Base-by-base conservation (phyloP, 805 yeast genomes). In the Lachancea sp. region DNA sequence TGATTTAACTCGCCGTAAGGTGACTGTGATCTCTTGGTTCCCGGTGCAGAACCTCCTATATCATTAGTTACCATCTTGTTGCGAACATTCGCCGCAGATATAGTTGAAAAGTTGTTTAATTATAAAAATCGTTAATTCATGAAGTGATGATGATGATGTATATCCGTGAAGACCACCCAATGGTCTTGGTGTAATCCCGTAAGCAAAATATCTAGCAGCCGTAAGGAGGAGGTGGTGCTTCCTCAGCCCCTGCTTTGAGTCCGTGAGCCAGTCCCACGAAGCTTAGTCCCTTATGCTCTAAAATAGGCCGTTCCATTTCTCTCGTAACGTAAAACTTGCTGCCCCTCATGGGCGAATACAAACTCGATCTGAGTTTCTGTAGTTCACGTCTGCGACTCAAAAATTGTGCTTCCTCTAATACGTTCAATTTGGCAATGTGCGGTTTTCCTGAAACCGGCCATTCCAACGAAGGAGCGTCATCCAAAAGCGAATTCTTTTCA, bases 151-250 rank as follows among this genome's bases (percentile, higher is more conserved):
- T 22, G 8, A 20, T 13, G 16, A 18, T 36, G 31, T 40, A 33
- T 33, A 25, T 40, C 32, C 41, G 10, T 19, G 19, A 12, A 35
- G 38, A 27, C 27, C 37, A 16, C 37, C 37, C n/a, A n/a, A n/a
- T 22, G 3, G 27, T 16, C 25, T 13, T 25, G 3, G 35, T 29
- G 15, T 11, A 5, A 5, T 11, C 31, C 31, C 13, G 11, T 22
- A 13, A 4, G 15, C 31, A 13, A 7, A 5, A 13, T 5, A 12
- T 7, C 22, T n/a, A 41, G 18, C 34, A 27, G 17, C 45, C 34
- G 41, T 59, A 58, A 38, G 65, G 65, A 2, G 64, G 64, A 17
- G 65, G 64, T 12, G 55, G 54, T 30, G 11, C 31, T 11, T 60
- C 62, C 15, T 59, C 59, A 18, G 45, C 49, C n/a, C 63, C 63